A percentile compares a stretch with the other conserved stretches of the same genome.
phyloP scores from a whole-genome alignment of 805 yeast genomes.

The Wickerhamomyces queroliae region DNA sequence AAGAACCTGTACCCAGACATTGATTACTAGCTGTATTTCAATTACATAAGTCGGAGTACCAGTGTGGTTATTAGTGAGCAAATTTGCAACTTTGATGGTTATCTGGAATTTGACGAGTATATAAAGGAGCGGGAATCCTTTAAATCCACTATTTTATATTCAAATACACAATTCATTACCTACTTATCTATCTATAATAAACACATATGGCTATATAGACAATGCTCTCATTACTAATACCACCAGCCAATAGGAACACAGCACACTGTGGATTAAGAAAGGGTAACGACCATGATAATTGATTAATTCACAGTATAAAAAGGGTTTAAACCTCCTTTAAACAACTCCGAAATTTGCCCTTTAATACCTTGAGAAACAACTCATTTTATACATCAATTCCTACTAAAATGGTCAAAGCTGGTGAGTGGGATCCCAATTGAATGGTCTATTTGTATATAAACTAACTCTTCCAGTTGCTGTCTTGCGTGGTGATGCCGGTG shows the following conservation, averaged over 20 bases:
- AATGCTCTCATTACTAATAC: no score
- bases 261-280: no score
- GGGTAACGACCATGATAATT: no score
- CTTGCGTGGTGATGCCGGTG: constrained; percentile 90
- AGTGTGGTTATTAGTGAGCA: not conserved
- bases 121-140: no score
- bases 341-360: not conserved
- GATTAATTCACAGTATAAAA: no score
- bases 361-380: not conserved
- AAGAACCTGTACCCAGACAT: constrained; percentile 4
- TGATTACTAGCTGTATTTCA: constrained; percentile 8
- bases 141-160: no score
- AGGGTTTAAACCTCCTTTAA: no score
- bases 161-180: no score
- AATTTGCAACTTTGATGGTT: not conserved
- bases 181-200: no score
- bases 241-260: no score
- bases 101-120: not conserved
- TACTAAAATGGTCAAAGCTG: constrained; percentile 25
- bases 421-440: constrained; percentile 10
- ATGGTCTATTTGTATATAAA: not conserved
- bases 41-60: not conserved
- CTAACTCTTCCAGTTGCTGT: constrained; percentile 66
- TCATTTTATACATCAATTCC: not conserved
- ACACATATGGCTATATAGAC: no score